Evolutionary conservation across 1,284 basidiomycete genomes (phyloP), one percentile per base, ranked within the genome.

Genomic region (Pterula multifida): DNA sequence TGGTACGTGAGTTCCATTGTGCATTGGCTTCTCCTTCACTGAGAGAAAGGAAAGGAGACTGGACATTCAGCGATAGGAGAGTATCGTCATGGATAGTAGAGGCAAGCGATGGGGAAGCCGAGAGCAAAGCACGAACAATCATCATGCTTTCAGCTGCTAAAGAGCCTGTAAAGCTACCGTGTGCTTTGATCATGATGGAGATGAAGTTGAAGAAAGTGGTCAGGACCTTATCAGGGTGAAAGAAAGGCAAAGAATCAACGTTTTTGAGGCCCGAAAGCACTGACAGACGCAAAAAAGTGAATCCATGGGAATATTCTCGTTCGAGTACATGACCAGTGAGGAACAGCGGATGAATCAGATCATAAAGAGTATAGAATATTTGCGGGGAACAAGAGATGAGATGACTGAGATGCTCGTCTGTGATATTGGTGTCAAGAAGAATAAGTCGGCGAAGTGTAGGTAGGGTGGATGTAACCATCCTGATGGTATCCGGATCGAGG

Each of bases 341-440:
- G 50, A 61, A 52, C 2, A 51, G 35, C 1, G 60, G 60, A 39
- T 67, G 65, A 19, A 63, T 50, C 45, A 67, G 51, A 11, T 58
- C 59, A 22, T 64, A 60, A 11, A 68, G 26, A 21, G 47, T 42
- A 28, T 53, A 48, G 50, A 65, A 64, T 1, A 63, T 55, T 15
- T 53, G 17, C 0, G 63, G 60, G 2, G 60, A 24, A 13, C 51
- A 32, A 3, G 15, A 22, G 4, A 64, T 26, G 9, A 66, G 54
- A 3, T 50, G 17, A 24, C 48, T 47, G 15, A 67, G 49, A 4
- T 62, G 58, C 1, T 51, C 51, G 15, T 55, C 50, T 24, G 55
- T 32, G 32, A 68, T 54, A 1, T 52, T 48, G 6, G 60, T 55
- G 9, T 53, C 58, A 15, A 66, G 52, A 26, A 67, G 48, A 15